phyloP scores from a whole-genome alignment of 2,329 filamentous ascomycete species.

The Keithomyces neogunnii region DNA sequence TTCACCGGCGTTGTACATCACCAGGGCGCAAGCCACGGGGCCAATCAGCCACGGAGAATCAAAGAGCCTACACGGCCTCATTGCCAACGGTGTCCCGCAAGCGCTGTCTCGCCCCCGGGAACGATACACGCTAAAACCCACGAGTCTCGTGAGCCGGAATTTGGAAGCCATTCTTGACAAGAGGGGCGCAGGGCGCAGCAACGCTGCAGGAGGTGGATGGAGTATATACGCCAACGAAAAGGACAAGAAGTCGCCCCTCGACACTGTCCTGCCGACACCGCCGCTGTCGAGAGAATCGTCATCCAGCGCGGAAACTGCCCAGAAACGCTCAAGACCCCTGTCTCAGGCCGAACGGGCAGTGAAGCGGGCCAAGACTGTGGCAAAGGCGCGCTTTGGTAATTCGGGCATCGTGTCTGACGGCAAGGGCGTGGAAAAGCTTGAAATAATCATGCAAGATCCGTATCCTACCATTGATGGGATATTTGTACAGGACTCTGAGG shows the following conservation, averaged over 20 bases:
- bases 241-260: slow-evolving; percentile 45
- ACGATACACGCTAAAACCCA: slow-evolving; percentile 60
- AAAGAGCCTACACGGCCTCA: slow-evolving; percentile 58
- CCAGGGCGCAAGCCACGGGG: slow-evolving; percentile 38
- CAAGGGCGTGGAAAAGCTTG: slow-evolving; percentile 52
- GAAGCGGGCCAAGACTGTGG: slow-evolving; percentile 54
- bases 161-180: slow-evolving; percentile 61
- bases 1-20: slow-evolving; percentile 65
- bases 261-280: slow-evolving; percentile 38
- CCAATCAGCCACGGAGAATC: slow-evolving; percentile 40
- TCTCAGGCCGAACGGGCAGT: slow-evolving; percentile 23
- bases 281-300: slow-evolving; percentile 30
- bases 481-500: slow-evolving; percentile 15
- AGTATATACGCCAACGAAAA: slow-evolving; percentile 64
- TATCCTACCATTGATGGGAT: slow-evolving; percentile 30
- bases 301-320: slow-evolving; percentile 17
- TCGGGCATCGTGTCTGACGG: slow-evolving; percentile 47
- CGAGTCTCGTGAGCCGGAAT: slow-evolving; percentile 62
- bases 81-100: slow-evolving; percentile 73
- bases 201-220: slow-evolving; percentile 70
- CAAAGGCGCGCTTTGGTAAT: slow-evolving; percentile 63
- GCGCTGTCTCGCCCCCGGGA: slow-evolving; percentile 68
- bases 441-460: slow-evolving; percentile 50
- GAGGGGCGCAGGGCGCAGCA: slow-evolving; percentile 60
- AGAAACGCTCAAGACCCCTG: slow-evolving; percentile 19